Percentiles rank a stretch among this genome's conserved stretches.
Conservation (phyloP, 257 asterid genomes). For the Forsythia viridissima region DNA sequence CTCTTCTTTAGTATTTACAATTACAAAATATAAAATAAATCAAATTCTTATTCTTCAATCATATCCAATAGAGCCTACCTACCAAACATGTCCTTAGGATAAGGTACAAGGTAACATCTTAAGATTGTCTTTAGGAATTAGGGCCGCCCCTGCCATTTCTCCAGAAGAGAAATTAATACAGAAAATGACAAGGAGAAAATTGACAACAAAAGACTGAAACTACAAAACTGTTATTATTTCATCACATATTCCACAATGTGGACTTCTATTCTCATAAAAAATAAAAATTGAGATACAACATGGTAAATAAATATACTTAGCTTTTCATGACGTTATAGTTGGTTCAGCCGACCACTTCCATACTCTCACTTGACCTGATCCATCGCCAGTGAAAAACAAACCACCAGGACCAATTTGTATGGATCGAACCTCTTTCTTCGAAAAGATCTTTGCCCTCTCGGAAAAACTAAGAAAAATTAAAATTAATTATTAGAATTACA, state of each 20-base stretch:
- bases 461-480: slow-evolving; percentile 48
- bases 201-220: neutral
- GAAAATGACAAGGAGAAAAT: neutral
- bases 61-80: too few relatives aligned
- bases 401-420: slow-evolving; percentile 84
- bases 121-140: too few relatives aligned
- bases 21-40: too few relatives aligned
- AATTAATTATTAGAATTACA: slow-evolving; percentile 4
- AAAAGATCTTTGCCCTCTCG: slow-evolving; percentile 79
- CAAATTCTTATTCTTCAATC: too few relatives aligned
- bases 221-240: neutral
- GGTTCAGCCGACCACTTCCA: slow-evolving; percentile 84
- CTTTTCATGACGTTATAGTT: slow-evolving; percentile 34
- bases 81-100: too few relatives aligned
- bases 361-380: slow-evolving; percentile 81
- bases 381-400: slow-evolving; percentile 92
- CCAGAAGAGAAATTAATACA: neutral
- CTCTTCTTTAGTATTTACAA: too few relatives aligned
- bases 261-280: neutral
- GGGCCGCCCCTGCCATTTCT: neutral
- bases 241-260: neutral
- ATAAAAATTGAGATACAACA: neutral
- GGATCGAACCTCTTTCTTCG: slow-evolving; percentile 78
- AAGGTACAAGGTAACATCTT: too few relatives aligned
- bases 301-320: neutral